These are phyloP conservation scores for Endothia cerciana DNA, from an alignment of 2,329 filamentous ascomycete species.

Conservation along the genomic window DNA sequence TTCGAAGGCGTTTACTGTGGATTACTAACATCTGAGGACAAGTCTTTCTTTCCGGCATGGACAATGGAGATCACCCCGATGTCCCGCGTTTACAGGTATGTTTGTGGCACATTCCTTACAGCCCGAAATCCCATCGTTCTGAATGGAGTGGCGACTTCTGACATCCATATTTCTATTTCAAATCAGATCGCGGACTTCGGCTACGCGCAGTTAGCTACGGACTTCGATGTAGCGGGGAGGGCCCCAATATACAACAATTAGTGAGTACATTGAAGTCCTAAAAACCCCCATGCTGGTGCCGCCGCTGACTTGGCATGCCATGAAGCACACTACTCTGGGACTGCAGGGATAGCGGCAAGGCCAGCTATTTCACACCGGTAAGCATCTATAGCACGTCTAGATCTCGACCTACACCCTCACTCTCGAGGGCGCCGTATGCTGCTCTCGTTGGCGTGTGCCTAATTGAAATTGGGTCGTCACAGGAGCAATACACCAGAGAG, in stretches of 20 bases:
- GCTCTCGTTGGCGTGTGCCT: background rate
- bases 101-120: background rate
- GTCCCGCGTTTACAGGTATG: background rate
- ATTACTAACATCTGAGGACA: background rate
- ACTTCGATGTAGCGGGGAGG: background rate
- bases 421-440: background rate
- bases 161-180: background rate
- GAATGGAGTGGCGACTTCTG: background rate
- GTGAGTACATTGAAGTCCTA: background rate
- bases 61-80: background rate
- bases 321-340: background rate
- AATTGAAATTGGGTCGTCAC: background rate
- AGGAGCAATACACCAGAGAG: constrained; percentile 17
- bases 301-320: background rate
- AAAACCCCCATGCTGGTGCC: background rate
- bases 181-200: constrained; percentile 8
- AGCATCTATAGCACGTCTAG: too few relatives aligned
- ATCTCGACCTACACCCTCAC: background rate
- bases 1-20: too few relatives aligned
- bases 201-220: background rate
- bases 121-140: background rate
- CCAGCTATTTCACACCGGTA: background rate
- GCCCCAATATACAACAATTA: background rate
- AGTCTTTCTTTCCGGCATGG: background rate
- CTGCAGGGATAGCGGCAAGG: background rate